Evolutionary conservation across 2,329 filamentous ascomycete genomes (phyloP).

Genomic region (Sarocladiaceae sp.): DNA sequence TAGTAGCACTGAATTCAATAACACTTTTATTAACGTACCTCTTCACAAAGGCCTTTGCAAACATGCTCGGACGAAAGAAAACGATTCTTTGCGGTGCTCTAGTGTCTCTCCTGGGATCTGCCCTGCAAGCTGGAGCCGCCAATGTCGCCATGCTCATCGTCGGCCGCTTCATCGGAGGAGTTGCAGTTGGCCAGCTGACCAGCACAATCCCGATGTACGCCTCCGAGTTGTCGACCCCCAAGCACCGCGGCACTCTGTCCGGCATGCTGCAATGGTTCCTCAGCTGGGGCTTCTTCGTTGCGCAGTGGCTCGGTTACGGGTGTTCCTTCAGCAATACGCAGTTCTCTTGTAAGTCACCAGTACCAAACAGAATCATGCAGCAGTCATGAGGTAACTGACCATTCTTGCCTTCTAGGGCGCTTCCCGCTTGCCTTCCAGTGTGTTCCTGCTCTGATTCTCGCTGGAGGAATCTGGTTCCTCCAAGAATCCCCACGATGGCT

Average conservation of each 20-base stretch:
- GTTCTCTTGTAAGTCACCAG: conserved; percentile 22
- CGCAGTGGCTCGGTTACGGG: conserved; percentile 29
- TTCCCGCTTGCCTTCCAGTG: conserved; percentile 28
- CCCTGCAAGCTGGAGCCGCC: conserved; percentile 26
- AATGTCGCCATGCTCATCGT: conserved; percentile 38
- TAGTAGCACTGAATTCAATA: not conserved
- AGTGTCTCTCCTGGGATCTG: conserved; percentile 23
- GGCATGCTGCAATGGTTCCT: conserved; percentile 42
- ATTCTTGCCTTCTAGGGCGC: conserved; percentile 19
- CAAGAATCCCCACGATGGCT: conserved; percentile 21
- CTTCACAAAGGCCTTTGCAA: conserved; percentile 18
- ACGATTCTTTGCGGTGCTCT: conserved; percentile 24
- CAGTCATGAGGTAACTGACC: not conserved
- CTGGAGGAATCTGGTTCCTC: conserved; percentile 20
- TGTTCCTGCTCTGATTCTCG: conserved; percentile 18
- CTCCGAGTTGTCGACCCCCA: conserved; percentile 34
- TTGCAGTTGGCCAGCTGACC: conserved; percentile 44
- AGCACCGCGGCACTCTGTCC: conserved; percentile 32
- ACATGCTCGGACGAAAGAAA: conserved; percentile 24
- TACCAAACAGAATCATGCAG: not conserved
- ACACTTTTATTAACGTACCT: not conserved
- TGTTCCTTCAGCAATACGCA: conserved; percentile 20
- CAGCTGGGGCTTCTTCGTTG: conserved; percentile 35
- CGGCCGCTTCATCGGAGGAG: conserved; percentile 45
- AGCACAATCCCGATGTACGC: conserved; percentile 43